Evolutionary conservation across 1,284 basidiomycete genomes (phyloP).

Genomic region (Singerocomus rubriflavus): DNA sequence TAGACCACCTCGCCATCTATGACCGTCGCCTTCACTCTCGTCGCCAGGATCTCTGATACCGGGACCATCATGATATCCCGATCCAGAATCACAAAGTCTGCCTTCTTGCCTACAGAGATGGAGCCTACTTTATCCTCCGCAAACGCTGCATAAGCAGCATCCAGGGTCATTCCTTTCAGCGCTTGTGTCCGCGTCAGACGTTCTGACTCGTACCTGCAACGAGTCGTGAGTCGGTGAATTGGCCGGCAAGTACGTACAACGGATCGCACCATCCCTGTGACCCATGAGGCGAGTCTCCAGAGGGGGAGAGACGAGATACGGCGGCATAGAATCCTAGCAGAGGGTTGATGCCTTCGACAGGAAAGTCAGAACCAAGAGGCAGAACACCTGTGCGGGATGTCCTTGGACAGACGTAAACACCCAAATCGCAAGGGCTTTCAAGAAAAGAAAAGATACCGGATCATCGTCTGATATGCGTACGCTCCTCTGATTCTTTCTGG

Average conservation of each 20-base stretch:
- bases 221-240: not conserved
- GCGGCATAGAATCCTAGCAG: slow-evolving; percentile 86
- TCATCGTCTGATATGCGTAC: slow-evolving; percentile 82
- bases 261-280: slow-evolving; percentile 66
- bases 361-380: slow-evolving; percentile 88
- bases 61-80: slow-evolving; percentile 73
- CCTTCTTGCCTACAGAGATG: slow-evolving; percentile 71
- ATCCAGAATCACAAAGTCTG: slow-evolving; percentile 83
- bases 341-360: slow-evolving; percentile 82
- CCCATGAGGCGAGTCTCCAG: slow-evolving; percentile 82
- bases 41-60: slow-evolving; percentile 50
- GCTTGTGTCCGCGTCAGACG: slow-evolving; percentile 73
- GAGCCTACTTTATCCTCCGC: slow-evolving; percentile 69
- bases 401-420: slow-evolving; percentile 4
- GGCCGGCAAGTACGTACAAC: not conserved
- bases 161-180: slow-evolving; percentile 82
- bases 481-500: slow-evolving; percentile 78
- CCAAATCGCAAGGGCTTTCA: not conserved
- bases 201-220: slow-evolving; percentile 65
- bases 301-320: slow-evolving; percentile 64
- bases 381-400: slow-evolving; percentile 53
- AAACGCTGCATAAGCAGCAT: slow-evolving; percentile 86
- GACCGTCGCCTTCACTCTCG: slow-evolving; percentile 60
- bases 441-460: slow-evolving; percentile 47
- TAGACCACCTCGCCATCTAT: slow-evolving; percentile 73